Percentiles rank a stretch among this genome's conserved stretches.
Evolutionary conservation across 495 filamentous ascomycete species (phyloP).

Genomic region (Neurospora sp.): DNA sequence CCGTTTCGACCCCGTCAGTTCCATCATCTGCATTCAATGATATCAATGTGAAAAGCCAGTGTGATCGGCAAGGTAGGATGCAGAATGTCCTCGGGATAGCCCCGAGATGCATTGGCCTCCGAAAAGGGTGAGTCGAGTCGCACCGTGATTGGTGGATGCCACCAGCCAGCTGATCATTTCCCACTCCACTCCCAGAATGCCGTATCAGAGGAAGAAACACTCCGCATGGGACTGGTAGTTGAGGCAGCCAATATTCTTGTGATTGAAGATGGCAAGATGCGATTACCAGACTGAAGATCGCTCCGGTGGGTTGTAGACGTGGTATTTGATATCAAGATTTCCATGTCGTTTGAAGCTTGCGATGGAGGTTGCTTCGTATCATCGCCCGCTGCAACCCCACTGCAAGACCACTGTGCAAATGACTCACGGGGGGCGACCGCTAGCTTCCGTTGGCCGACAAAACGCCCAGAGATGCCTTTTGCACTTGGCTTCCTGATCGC

Average conservation of each 20-base stretch:
- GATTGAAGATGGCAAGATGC: neutral
- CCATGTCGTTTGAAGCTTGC: neutral
- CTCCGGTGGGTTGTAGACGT: neutral
- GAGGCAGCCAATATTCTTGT: neutral
- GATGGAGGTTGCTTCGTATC: neutral
- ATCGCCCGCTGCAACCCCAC: neutral
- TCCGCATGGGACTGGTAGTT: neutral
- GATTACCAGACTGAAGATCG: neutral
- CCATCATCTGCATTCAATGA: neutral
- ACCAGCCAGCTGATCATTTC: constrained; percentile 20
- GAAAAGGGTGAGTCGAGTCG: constrained; percentile 12
- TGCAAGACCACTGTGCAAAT: neutral
- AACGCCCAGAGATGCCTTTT: neutral
- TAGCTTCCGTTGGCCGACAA: neutral
- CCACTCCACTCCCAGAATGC: neutral
- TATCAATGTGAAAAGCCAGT: neutral
- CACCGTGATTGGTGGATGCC: constrained; percentile 17
- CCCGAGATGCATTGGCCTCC: constrained; percentile 20
- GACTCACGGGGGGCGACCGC: neutral
- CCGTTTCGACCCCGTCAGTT: neutral
- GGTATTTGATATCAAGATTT: neutral
- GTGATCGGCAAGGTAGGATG: constrained; percentile 5
- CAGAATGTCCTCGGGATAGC: constrained; percentile 2
- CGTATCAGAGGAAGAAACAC: neutral
- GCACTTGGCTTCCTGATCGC: neutral